phyloP scores from a whole-genome alignment of 2,329 filamentous ascomycete genomes.

The Madurella mycetomatis region DNA sequence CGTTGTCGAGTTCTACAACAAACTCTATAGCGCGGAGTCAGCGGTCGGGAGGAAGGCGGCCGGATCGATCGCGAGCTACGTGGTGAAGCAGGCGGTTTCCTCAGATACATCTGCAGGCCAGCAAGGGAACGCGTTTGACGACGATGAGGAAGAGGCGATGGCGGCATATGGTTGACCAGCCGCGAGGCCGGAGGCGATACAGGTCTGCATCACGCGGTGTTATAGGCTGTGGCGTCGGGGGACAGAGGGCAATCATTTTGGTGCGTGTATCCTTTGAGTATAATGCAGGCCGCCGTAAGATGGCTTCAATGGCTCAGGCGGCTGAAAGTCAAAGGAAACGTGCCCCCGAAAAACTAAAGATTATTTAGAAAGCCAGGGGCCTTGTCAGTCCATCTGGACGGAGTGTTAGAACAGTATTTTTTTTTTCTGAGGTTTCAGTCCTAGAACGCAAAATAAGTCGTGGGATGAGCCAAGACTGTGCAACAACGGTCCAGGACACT shows the following conservation, averaged over 20 bases:
- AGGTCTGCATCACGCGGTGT: slow-evolving; percentile 9
- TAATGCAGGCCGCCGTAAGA: too few relatives aligned
- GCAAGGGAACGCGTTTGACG: slow-evolving; percentile 30
- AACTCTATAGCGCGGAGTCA: slow-evolving; percentile 67
- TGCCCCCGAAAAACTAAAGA: too few relatives aligned
- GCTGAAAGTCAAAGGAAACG: too few relatives aligned
- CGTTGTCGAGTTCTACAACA: slow-evolving; percentile 80
- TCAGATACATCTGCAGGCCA: slow-evolving; percentile 1
- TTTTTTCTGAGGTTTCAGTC: too few relatives aligned
- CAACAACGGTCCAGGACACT: too few relatives aligned
- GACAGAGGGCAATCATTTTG: background rate
- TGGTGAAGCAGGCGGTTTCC: slow-evolving; percentile 30
- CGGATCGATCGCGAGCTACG: slow-evolving; percentile 39
- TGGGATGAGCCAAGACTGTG: too few relatives aligned
- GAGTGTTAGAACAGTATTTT: too few relatives aligned
- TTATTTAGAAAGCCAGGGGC: too few relatives aligned
- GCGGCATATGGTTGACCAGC: slow-evolving; percentile 41
- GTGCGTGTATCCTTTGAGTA: background rate
- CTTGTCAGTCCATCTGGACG: too few relatives aligned
- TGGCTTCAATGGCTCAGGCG: too few relatives aligned
- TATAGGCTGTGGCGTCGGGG: slow-evolving; percentile 2
- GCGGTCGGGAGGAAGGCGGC: slow-evolving; percentile 31
- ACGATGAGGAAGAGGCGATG: slow-evolving; percentile 49
- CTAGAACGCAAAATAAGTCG: too few relatives aligned
- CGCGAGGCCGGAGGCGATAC: background rate